Percentiles rank a stretch among this genome's conserved stretches.
These are phyloP conservation scores for Aspergillus diversus DNA, from an alignment of 495 filamentous ascomycete species.

Conservation along the genomic window DNA sequence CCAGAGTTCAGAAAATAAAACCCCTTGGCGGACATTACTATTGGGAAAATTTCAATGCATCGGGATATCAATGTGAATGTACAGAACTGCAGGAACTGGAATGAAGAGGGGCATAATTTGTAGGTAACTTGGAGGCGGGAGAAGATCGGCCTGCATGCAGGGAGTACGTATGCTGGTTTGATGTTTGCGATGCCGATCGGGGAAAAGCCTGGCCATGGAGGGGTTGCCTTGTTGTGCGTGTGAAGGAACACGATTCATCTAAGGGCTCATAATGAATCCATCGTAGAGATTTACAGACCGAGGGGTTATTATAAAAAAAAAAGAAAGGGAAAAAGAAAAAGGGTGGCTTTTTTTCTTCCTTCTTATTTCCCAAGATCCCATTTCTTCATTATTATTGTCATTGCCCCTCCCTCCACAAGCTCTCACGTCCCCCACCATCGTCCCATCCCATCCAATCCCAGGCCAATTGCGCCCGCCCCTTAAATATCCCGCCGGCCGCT, in stretches of 20 bases:
- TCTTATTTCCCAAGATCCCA: too few relatives aligned
- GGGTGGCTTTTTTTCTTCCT: too few relatives aligned
- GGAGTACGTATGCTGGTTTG: conserved; percentile 1
- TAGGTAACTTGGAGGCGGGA: background rate
- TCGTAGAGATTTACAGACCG: too few relatives aligned
- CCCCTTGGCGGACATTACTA: background rate
- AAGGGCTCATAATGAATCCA: too few relatives aligned
- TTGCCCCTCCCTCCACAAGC: conserved; percentile 4
- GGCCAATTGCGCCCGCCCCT: conserved; percentile 14
- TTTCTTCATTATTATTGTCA: too few relatives aligned
- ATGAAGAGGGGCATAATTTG: background rate
- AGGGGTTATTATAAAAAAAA: too few relatives aligned
- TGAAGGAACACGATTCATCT: too few relatives aligned
- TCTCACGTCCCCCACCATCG: conserved; percentile 5
- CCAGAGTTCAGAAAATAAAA: background rate
- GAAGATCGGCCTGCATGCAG: conserved; percentile 2
- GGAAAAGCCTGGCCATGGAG: background rate
- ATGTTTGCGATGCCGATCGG: conserved; percentile 2
- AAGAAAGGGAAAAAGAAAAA: too few relatives aligned
- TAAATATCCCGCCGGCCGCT: conserved; percentile 24
- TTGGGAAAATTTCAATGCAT: background rate
- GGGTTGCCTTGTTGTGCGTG: background rate
- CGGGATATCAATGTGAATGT: background rate
- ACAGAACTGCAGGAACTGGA: background rate
- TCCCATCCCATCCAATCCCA: too few relatives aligned